Conservation (phyloP, 176 grass and related monocot genomes). For the Otatea glauca region DNA sequence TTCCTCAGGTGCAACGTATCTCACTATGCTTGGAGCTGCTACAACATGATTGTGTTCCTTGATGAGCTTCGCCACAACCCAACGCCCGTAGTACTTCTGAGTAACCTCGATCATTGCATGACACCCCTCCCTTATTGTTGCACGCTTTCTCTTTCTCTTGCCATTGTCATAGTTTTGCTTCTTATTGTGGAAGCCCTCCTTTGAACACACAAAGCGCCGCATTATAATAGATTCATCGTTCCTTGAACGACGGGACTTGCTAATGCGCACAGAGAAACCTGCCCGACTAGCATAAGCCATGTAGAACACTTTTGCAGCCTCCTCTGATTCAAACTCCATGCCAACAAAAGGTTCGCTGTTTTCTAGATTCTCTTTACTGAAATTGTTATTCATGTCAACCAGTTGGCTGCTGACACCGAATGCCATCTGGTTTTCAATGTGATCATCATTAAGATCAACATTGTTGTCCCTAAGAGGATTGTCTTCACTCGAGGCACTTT, state of each 20-base stretch:
- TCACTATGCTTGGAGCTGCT: constrained; percentile 62
- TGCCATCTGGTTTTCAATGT: constrained; percentile 48
- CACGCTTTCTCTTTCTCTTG: constrained; percentile 73
- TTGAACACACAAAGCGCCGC: constrained; percentile 71
- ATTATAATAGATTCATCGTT: constrained; percentile 78
- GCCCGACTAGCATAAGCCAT: constrained; percentile 66
- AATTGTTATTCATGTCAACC: constrained; percentile 32
- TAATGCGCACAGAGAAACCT: constrained; percentile 70
- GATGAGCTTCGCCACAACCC: constrained; percentile 73
- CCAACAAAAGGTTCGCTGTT: constrained; percentile 70
- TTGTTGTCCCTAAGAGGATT: constrained; percentile 59
- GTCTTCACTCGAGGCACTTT: constrained; percentile 59
- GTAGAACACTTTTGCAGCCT: constrained; percentile 70
- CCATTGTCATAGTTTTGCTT: constrained; percentile 61
- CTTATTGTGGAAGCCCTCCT: constrained; percentile 71
- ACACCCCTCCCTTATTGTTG: constrained; percentile 68
- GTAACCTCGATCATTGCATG: constrained; percentile 75
- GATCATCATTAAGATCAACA: constrained; percentile 63
- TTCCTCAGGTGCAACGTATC: constrained; percentile 63
- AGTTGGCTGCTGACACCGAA: constrained; percentile 52
- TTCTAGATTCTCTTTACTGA: constrained; percentile 39
- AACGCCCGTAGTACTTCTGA: constrained; percentile 74
- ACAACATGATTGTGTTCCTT: constrained; percentile 77
- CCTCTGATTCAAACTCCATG: constrained; percentile 77
- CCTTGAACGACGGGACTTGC: constrained; percentile 74